These are phyloP conservation scores for Microbotryum silenes-acaulis DNA, from an alignment of 1,284 basidiomycete genomes.

Conservation along the genomic window DNA sequence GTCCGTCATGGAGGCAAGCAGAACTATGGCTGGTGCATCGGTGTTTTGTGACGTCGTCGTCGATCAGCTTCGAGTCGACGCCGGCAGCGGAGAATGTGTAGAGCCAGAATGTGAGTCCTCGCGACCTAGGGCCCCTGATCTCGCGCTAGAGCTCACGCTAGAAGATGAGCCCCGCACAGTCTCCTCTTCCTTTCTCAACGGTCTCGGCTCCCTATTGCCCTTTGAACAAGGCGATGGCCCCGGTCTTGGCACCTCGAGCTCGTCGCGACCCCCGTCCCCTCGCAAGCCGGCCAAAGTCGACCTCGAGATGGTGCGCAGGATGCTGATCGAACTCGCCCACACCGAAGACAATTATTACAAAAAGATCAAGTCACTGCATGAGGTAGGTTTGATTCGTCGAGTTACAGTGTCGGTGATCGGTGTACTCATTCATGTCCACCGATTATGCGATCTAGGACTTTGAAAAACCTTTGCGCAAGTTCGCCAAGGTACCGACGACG, in stretches of 20 bases:
- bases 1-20: neutral
- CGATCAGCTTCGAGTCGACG: conserved; percentile 6
- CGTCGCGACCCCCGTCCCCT: conserved; percentile 13
- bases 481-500: conserved; percentile 16
- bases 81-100: neutral
- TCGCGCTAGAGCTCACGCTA: neutral
- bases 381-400: neutral
- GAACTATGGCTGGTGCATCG: neutral
- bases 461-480: conserved; percentile 17
- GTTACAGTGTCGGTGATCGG: no score
- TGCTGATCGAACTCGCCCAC: conserved; percentile 18
- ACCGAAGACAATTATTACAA: conserved; percentile 22
- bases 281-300: conserved; percentile 17
- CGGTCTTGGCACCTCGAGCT: neutral
- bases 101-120: conserved; percentile 11
- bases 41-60: conserved; percentile 29
- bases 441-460: conserved; percentile 11
- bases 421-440: no score
- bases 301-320: conserved; percentile 13
- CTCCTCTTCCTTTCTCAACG: conserved; percentile 13
- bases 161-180: neutral
- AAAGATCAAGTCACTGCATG: conserved; percentile 19
- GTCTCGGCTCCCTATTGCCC: conserved; percentile 11
- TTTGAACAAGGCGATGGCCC: neutral
- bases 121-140: neutral